A percentile compares a stretch with the other conserved stretches of the same genome.
phyloP scores from a whole-genome alignment of 495 filamentous ascomycete species.

The Penicillium flavigenum region DNA sequence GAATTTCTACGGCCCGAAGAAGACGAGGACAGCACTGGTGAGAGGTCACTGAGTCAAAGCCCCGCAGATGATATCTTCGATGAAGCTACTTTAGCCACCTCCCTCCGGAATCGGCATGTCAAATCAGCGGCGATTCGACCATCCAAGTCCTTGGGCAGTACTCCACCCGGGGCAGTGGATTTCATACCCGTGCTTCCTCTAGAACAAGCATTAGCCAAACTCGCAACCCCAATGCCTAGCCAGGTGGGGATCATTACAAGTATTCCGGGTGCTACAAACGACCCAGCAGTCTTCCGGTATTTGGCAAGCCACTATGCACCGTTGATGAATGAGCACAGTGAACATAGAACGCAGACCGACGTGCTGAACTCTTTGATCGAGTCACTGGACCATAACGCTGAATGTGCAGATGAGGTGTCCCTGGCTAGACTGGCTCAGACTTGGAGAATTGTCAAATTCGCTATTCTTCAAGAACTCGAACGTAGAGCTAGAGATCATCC shows the following conservation, averaged over 20 bases:
- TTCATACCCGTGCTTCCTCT: constrained; percentile 54
- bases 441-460: constrained; percentile 68
- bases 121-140: constrained; percentile 34
- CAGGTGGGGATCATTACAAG: constrained; percentile 63
- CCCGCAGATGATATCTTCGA: constrained; percentile 64
- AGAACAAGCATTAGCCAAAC: constrained; percentile 59
- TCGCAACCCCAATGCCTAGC: constrained; percentile 51
- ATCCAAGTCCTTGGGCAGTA: constrained; percentile 48
- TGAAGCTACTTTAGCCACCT: constrained; percentile 55
- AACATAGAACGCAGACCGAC: constrained; percentile 30
- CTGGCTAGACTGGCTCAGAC: constrained; percentile 68
- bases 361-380: constrained; percentile 48
- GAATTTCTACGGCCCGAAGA: constrained; percentile 37
- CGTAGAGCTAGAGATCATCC: constrained; percentile 57
- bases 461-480: constrained; percentile 58
- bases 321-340: constrained; percentile 31
- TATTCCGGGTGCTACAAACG: constrained; percentile 54
- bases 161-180: constrained; percentile 56
- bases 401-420: constrained; percentile 56
- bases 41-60: constrained; percentile 58
- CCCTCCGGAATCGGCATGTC: constrained; percentile 42
- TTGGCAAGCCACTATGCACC: constrained; percentile 58
- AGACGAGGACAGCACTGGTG: constrained; percentile 36
- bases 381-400: constrained; percentile 63
- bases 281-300: constrained; percentile 55